Base-by-base conservation (phyloP, 768 basidiomycete genomes). In the Pisolithus microcarpus region DNA sequence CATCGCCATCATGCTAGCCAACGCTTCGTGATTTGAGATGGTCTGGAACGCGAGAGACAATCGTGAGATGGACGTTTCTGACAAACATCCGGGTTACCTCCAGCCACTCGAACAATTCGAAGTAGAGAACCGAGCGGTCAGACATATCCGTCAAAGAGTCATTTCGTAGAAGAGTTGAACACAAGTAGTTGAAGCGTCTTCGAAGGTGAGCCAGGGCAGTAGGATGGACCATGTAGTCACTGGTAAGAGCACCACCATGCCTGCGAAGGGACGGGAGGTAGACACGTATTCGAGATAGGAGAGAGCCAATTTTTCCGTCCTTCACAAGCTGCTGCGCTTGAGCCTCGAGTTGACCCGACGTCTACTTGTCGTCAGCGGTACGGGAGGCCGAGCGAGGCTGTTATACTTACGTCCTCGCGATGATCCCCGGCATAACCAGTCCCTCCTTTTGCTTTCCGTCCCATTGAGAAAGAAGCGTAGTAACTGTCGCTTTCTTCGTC, bases 1-100 rank as follows among this genome's bases (percentile, higher is more conserved):
- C 91, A 94, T 95, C 1, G 90, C 91, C 82, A 95, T 90, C 87
- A 94, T 93, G 54, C 87, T 90, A 15, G 91, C 91, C 38, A 96
- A 70, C 5, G 91, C 87, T 73, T 95, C 94, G 55, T 96, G 93
- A 57, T 84, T 85, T 6, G 92, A 94, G 43, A 97, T 87, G 0
- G 89, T 91, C 93, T 96, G 50, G n/a, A n/a, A n/a, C n/a, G n/a
- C n/a, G n/a, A n/a, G n/a, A n/a, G 45, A 7, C 21, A 46, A 26
- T 31, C 18, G 49, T 28, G 51, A 50, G 43, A 37, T 16, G 38
- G 38, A 16, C 38, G 9, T 23, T 30, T n/a, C n/a, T 36, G 16
- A 48, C 8, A 7, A 50, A 43, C 5, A 11, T 11, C 3, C 1
- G 19, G 18, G 59, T 59, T 68, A 91, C 92, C 81, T 93, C 87